phyloP scores from a whole-genome alignment of 2,329 filamentous ascomycete species.

The Fonsecaea pedrosoi region DNA sequence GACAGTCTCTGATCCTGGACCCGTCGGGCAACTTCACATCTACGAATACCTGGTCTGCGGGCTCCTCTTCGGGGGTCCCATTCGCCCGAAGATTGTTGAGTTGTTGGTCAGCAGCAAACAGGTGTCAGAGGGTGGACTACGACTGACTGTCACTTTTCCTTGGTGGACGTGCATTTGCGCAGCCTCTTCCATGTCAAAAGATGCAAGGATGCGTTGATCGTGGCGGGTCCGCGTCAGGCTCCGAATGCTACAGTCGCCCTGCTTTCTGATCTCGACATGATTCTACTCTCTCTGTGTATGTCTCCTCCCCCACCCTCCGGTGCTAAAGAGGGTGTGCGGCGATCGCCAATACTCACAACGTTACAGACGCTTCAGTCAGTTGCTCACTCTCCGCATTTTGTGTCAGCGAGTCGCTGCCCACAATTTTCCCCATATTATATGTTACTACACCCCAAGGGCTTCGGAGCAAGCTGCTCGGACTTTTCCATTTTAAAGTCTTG shows the following conservation, averaged over 20 bases:
- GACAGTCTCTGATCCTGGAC: background rate
- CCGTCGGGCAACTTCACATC: background rate
- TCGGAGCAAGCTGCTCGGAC: background rate
- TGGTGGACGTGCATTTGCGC: background rate
- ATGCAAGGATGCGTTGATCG: background rate
- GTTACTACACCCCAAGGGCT: background rate
- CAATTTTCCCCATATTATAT: conserved; percentile 3
- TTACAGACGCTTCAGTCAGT: background rate
- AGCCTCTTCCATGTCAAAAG: background rate
- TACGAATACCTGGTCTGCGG: background rate
- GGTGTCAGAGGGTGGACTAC: background rate
- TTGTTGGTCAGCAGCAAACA: background rate
- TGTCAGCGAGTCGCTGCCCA: background rate
- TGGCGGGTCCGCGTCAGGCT: background rate
- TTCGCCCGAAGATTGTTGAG: background rate
- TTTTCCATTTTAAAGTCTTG: background rate
- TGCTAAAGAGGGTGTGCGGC: background rate
- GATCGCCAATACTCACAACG: background rate
- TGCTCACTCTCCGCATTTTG: background rate
- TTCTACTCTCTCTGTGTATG: background rate
- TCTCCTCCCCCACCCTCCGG: background rate
- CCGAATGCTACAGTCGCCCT: background rate
- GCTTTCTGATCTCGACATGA: background rate
- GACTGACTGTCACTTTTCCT: background rate
- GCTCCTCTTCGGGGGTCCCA: background rate